phyloP scores from a whole-genome alignment of 2,329 filamentous ascomycete species.

The Scedosporium apiospermum region DNA sequence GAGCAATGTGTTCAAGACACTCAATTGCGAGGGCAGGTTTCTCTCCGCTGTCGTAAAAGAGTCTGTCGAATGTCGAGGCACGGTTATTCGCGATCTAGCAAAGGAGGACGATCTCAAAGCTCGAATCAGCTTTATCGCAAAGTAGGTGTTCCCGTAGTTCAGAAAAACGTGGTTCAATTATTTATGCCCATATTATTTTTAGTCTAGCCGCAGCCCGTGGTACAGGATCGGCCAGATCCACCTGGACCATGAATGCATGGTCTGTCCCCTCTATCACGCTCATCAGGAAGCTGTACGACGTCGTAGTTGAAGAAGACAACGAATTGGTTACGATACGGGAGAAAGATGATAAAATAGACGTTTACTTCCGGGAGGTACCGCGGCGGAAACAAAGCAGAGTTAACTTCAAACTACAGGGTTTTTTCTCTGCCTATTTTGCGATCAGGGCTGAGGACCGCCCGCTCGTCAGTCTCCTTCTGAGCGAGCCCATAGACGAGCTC shows the following conservation, averaged over 20 bases:
- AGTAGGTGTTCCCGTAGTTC: not conserved
- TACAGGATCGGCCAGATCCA: not conserved
- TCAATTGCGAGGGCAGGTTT: not conserved
- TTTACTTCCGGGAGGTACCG: not conserved
- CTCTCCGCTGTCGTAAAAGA: not conserved
- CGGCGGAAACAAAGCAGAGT: not conserved
- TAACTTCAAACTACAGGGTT: not conserved
- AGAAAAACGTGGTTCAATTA: not conserved
- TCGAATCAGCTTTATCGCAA: not conserved
- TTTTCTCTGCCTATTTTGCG: not conserved
- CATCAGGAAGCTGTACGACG: not conserved
- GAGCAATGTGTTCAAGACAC: not conserved
- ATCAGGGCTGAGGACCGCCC: not conserved
- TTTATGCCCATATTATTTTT: not conserved
- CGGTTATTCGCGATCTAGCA: not conserved
- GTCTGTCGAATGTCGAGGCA: not conserved
- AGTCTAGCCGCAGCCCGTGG: not conserved
- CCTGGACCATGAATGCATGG: slow-evolving; percentile 6
- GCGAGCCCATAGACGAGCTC: not conserved
- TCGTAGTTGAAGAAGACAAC: slow-evolving; percentile 3
- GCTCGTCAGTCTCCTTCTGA: not conserved
- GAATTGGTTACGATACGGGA: too few relatives aligned
- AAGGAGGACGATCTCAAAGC: not conserved
- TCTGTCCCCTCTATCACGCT: slow-evolving; percentile 6
- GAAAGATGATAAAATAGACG: not conserved